Percentiles rank a stretch among this genome's conserved stretches.
Evolutionary conservation across 192 early-diverging fungal species (phyloP).

Genomic region (Mortierella alpina): DNA sequence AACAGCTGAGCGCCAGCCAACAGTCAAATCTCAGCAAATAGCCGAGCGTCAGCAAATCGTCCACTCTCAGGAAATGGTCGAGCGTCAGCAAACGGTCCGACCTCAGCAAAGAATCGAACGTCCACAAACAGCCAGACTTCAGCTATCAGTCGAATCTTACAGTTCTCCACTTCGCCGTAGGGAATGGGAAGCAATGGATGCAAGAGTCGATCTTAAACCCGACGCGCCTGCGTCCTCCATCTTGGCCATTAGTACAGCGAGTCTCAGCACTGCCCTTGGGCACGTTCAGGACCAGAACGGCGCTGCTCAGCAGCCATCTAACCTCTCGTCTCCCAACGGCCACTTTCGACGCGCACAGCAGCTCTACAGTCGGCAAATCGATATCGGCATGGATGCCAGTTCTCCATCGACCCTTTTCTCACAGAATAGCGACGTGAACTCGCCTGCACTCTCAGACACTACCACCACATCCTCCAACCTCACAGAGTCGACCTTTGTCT

Average conservation of each 20-base stretch:
- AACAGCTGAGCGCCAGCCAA: too few species aligned
- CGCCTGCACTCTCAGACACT: neutral
- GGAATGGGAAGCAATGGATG: too few species aligned
- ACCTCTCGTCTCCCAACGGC: constrained; percentile 11
- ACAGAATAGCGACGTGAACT: neutral
- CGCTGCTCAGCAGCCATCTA: neutral
- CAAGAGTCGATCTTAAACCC: neutral
- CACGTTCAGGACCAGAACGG: neutral
- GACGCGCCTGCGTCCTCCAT: neutral
- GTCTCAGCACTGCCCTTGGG: neutral
- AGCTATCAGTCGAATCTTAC: too few species aligned
- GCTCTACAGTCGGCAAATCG: neutral
- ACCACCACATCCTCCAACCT: constrained; percentile 2
- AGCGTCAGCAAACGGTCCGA: too few species aligned
- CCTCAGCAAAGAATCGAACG: too few species aligned
- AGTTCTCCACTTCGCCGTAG: too few species aligned
- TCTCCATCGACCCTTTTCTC: neutral
- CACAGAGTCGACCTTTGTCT: neutral
- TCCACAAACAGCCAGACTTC: too few species aligned
- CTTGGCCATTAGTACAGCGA: constrained; percentile 16
- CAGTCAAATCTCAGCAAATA: too few species aligned
- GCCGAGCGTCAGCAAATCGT: too few species aligned
- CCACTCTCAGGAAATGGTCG: too few species aligned
- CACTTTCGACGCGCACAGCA: constrained; percentile 7
- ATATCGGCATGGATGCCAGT: constrained; percentile 7